Evolutionary conservation across 2,329 filamentous ascomycete genomes (phyloP).

Genomic region (Mollisiaceae sp.): DNA sequence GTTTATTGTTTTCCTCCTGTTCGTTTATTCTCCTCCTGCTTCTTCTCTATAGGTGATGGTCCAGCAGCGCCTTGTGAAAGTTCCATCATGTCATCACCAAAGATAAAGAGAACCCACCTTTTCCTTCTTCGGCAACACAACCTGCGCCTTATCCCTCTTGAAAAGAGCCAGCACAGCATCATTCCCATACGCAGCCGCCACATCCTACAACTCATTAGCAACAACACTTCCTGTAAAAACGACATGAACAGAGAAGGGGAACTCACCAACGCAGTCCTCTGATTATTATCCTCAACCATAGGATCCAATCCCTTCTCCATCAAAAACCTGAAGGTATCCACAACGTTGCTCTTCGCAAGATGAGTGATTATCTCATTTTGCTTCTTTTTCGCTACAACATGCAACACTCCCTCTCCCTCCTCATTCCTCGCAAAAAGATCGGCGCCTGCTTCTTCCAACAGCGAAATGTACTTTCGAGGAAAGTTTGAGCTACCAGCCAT

Average conservation of each 20-base stretch:
- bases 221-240: neutral
- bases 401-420: constrained; percentile 24
- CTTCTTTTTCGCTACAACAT: constrained; percentile 22
- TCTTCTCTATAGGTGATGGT: constrained; percentile 45
- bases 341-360: neutral
- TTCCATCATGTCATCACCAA: neutral
- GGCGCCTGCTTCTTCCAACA: constrained; percentile 19
- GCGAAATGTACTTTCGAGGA: constrained; percentile 4
- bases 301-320: constrained; percentile 28
- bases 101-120: no score
- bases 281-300: constrained; percentile 23
- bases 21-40: neutral
- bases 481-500: neutral
- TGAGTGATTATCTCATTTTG: neutral
- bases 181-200: constrained; percentile 43
- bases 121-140: neutral
- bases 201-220: constrained; percentile 33
- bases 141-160: constrained; percentile 19
- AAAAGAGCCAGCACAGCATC: constrained; percentile 41
- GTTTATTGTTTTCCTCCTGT: neutral
- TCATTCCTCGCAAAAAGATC: constrained; percentile 25
- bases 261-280: constrained; percentile 25
- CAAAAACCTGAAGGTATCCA: constrained; percentile 25
- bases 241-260: neutral
- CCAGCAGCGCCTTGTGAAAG: neutral